Conservation (phyloP, 768 basidiomycete genomes). For the Podaxis pistillaris region DNA sequence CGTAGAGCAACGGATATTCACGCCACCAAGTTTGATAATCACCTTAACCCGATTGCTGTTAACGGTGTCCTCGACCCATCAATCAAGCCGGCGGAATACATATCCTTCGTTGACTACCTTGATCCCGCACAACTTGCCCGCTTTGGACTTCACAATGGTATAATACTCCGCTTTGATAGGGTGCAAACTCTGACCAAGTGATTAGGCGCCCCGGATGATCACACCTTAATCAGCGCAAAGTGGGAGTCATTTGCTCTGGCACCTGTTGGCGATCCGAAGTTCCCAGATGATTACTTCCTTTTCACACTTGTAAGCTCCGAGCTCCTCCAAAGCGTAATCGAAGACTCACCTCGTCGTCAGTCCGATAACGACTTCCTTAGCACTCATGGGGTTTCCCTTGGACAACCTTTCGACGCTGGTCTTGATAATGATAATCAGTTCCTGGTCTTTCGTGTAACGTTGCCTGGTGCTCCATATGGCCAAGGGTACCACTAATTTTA, state of each 20-base stretch:
- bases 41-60: slow-evolving; percentile 48
- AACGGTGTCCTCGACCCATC: slow-evolving; percentile 43
- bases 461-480: slow-evolving; percentile 34
- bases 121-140: slow-evolving; percentile 52
- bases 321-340: background rate
- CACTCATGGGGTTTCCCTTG: slow-evolving; percentile 45
- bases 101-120: slow-evolving; percentile 54
- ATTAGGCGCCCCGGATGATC: slow-evolving; percentile 46
- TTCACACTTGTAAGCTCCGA: slow-evolving; percentile 51
- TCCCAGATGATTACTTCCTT: slow-evolving; percentile 67
- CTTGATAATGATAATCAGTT: slow-evolving; percentile 59
- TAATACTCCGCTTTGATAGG: slow-evolving; percentile 7
- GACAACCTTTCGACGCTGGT: slow-evolving; percentile 49
- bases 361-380: slow-evolving; percentile 64
- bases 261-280: slow-evolving; percentile 44
- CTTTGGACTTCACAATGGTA: slow-evolving; percentile 66
- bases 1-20: slow-evolving; percentile 59
- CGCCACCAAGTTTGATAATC: slow-evolving; percentile 51
- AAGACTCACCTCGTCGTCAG: slow-evolving; percentile 23
- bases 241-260: slow-evolving; percentile 68
- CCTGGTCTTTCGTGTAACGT: slow-evolving; percentile 55
- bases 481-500: background rate
- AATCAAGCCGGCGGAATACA: slow-evolving; percentile 53
- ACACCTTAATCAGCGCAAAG: slow-evolving; percentile 59
- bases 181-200: background rate